Conservation (phyloP, 2,329 filamentous ascomycete genomes). For the Diaporthe capsici region DNA sequence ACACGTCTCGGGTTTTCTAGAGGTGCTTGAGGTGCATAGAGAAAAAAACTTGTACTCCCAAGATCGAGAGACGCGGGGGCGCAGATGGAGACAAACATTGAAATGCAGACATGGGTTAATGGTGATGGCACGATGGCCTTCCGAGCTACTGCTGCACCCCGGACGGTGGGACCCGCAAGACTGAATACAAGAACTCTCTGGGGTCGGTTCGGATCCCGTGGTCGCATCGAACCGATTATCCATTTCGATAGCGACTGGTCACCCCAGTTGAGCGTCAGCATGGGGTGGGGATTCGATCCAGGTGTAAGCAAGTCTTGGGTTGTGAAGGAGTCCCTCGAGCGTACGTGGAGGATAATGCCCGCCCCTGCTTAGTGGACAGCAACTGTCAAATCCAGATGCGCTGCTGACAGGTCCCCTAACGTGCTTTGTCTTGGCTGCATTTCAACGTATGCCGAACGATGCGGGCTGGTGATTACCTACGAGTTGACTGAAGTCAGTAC, state of each 20-base stretch:
- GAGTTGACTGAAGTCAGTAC: too few species aligned
- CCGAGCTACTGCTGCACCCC: neutral
- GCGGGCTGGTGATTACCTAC: too few species aligned
- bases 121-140: neutral
- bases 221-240: neutral
- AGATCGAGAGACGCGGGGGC: neutral
- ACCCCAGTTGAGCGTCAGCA: neutral
- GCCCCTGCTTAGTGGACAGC: neutral
- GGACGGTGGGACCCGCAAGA: neutral
- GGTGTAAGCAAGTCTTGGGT: neutral
- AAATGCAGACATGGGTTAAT: neutral
- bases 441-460: too few species aligned
- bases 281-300: neutral
- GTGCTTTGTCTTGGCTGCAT: too few species aligned
- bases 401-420: too few species aligned
- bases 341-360: neutral
- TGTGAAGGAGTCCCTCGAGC: too few species aligned
- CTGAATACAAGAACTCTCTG: neutral
- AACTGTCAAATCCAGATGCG: neutral
- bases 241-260: neutral
- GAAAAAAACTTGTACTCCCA: neutral
- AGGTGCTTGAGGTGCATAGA: neutral
- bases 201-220: neutral
- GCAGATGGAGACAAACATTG: neutral
- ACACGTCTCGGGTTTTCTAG: neutral